Evolutionary conservation across 495 filamentous ascomycete species (phyloP), one percentile per base, ranked within the genome.

Genomic region (Beverwykella pulmonaria): DNA sequence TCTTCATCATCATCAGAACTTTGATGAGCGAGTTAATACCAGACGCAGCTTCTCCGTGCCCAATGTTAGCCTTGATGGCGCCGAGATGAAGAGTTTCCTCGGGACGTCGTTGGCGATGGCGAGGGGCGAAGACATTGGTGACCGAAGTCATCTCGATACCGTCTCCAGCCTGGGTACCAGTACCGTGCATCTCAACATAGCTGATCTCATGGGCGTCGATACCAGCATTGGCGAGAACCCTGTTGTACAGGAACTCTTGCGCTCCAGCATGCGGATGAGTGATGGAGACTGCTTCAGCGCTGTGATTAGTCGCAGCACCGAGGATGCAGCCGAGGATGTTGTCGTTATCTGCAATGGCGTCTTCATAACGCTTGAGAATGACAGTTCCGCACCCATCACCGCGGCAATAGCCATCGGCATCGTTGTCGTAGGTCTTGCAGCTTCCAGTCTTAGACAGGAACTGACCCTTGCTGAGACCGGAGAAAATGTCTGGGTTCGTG

Each of bases 31-130:
- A 86, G 0, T 89, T 89, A 32, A 94, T 84, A 59, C 93, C 93
- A 48, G 93, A 95, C 0, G 88, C 92, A 44, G 92, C 90, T 73
- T 97, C 93, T 34, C 88, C 92, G 75, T 97, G 93, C 1, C 93
- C 93, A 27, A 97, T 82, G 62, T 96, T 97, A 0, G 93, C 84
- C 71, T 97, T 97, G 36, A 91, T 86, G 0, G 93, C 87, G 19
- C 93, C 93, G 0, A 97, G 81, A 67, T 90, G 86, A 5, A 97
- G 83, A 0, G 91, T 86, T 72, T 90, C 85, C 44, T 88, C 85
- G 0, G 83, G 80, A 2, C 83, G 82, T 50, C 92, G 84, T 67
- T 82, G 79, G 27, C 86, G 82, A 70, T 87, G 77, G 20, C 80
- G 81, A 1, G 92, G 90, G 9, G 93, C 93, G 69, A 97, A 98